Conservation (phyloP, 78 protist genomes). For the Speleostelium caveatum region DNA sequence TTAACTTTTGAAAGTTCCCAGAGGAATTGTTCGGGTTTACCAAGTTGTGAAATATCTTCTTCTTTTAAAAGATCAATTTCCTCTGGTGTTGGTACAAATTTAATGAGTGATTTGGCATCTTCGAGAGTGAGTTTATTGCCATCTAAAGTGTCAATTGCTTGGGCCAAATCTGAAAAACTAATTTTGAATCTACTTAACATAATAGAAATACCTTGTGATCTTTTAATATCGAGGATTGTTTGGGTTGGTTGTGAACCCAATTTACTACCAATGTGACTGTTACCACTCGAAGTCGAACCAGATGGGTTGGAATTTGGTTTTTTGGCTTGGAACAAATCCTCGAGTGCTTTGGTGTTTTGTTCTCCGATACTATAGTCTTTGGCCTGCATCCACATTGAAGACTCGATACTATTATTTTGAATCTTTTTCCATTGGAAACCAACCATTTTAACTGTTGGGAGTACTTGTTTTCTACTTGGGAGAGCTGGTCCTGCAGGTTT, state of each 20-base stretch:
- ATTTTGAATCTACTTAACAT: conserved; percentile 77
- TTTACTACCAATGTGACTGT: background rate
- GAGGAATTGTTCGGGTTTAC: conserved; percentile 77
- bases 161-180: conserved; percentile 26
- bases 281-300: background rate
- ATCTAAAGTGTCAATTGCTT: conserved; percentile 46
- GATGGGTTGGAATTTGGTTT: conserved; percentile 14
- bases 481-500: conserved; percentile 49
- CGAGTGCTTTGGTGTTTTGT: conserved; percentile 33
- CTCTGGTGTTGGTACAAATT: conserved; percentile 67
- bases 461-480: conserved; percentile 15
- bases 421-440: conserved; percentile 81
- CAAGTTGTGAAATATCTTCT: conserved; percentile 13
- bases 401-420: conserved; percentile 57
- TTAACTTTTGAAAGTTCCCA: conserved; percentile 44
- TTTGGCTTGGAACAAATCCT: conserved; percentile 62
- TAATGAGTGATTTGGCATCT: conserved; percentile 63
- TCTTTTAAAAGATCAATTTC: conserved; percentile 58
- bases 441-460: conserved; percentile 70
- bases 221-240: conserved; percentile 32
- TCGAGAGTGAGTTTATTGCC: conserved; percentile 35
- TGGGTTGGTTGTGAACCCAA: background rate
- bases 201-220: conserved; percentile 72
- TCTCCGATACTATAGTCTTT: conserved; percentile 61
- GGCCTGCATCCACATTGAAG: conserved; percentile 77